Percentiles rank a stretch among this genome's conserved stretches.
Evolutionary conservation across 78 protist genomes (phyloP).

Genomic region (Guillardia theta): DNA sequence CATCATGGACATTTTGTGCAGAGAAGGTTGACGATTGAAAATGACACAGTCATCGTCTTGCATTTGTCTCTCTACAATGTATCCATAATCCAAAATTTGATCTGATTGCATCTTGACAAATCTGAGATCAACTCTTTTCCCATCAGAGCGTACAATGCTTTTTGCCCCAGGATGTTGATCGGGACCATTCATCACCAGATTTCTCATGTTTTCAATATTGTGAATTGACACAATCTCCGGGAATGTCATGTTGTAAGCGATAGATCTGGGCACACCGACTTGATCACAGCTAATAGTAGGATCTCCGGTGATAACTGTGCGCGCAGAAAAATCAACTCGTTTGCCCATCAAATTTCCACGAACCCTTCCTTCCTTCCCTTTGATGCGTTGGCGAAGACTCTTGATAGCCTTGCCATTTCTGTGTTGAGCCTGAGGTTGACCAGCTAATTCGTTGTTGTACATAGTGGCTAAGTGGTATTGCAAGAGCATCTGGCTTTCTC

Average conservation of each 20-base stretch:
- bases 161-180: conserved; percentile 17
- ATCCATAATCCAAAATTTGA: background rate
- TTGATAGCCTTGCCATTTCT: conserved; percentile 93
- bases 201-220: conserved; percentile 75
- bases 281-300: conserved; percentile 90
- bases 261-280: conserved; percentile 98
- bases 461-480: conserved; percentile 36
- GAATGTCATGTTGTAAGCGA: conserved; percentile 93
- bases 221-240: conserved; percentile 96
- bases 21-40: conserved; percentile 44
- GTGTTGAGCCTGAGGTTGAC: conserved; percentile 68
- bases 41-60: conserved; percentile 24
- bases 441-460: conserved; percentile 88
- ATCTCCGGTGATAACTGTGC: conserved; percentile 99
- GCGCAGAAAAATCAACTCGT: conserved; percentile 98
- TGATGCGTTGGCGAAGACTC: conserved; percentile 93
- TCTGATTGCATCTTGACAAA: background rate
- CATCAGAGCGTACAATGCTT: conserved; percentile 79
- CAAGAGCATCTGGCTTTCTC: background rate
- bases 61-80: conserved; percentile 91
- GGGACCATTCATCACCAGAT: background rate
- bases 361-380: conserved; percentile 99
- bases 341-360: conserved; percentile 99
- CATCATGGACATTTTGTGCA: conserved; percentile 97
- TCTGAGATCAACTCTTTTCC: conserved; percentile 54